Evolutionary conservation across 1,284 basidiomycete genomes (phyloP).

Genomic region (Golubevia sp.): DNA sequence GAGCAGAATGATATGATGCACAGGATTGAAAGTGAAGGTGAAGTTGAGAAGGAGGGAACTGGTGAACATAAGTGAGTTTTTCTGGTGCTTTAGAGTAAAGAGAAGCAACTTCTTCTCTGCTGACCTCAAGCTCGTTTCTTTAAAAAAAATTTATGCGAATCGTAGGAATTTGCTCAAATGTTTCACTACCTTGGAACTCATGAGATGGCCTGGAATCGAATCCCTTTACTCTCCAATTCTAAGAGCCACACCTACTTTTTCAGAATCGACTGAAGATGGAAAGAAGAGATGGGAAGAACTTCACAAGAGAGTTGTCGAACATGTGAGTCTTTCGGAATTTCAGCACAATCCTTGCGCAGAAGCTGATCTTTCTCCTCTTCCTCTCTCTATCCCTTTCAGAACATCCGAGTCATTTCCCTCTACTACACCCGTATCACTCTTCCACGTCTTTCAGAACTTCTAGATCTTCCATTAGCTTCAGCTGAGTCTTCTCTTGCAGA

Average conservation of each 20-base stretch:
- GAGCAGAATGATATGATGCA: conserved; percentile 97
- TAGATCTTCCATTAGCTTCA: conserved; percentile 79
- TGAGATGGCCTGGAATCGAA: conserved; percentile 98
- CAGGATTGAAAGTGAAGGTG: conserved; percentile 74
- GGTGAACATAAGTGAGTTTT: conserved; percentile 80
- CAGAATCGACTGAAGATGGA: conserved; percentile 62
- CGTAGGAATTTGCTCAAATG: conserved; percentile 89
- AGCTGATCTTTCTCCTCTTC: background rate
- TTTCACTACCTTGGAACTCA: conserved; percentile 91
- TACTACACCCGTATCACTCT: conserved; percentile 96
- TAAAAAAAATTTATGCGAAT: background rate
- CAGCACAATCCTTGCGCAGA: background rate
- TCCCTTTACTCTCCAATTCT: conserved; percentile 83
- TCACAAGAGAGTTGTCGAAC: conserved; percentile 94
- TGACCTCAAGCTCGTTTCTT: background rate
- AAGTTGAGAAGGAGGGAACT: conserved; percentile 74
- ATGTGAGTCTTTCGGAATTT: conserved; percentile 69
- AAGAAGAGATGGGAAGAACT: conserved; percentile 91
- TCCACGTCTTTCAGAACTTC: conserved; percentile 77
- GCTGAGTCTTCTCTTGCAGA: conserved; percentile 87
- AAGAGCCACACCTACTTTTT: conserved; percentile 80
- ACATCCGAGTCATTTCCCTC: conserved; percentile 88
- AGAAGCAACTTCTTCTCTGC: background rate
- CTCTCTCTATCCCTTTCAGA: conserved; percentile 66
- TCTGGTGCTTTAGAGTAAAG: background rate